phyloP scores from a whole-genome alignment of 306 rosid species.

The Myrica gale region DNA sequence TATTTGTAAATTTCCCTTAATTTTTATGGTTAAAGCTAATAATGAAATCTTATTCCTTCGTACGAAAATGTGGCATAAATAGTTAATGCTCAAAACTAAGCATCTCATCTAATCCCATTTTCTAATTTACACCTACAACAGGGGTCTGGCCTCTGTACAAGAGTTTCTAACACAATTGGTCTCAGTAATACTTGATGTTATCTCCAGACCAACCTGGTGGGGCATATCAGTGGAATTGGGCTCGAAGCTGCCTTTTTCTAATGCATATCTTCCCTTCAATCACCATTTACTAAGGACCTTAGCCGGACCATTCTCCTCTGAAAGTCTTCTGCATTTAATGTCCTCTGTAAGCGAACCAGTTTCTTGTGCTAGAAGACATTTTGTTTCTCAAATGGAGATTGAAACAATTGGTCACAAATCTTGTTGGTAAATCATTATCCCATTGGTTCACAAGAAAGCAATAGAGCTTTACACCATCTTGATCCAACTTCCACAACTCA shows the following conservation, averaged over 20 bases:
- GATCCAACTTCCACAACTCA: constrained; percentile 6
- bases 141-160: constrained; percentile 39
- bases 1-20: too few relatives aligned
- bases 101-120: not conserved
- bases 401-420: constrained; percentile 34
- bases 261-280: constrained; percentile 39
- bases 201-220: constrained; percentile 38
- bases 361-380: constrained; percentile 8
- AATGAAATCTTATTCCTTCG: not conserved
- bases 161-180: constrained; percentile 30
- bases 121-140: constrained; percentile 9
- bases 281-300: constrained; percentile 31
- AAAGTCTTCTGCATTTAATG: constrained; percentile 20
- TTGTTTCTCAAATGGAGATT: constrained; percentile 10
- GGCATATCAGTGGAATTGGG: constrained; percentile 33
- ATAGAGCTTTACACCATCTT: constrained; percentile 16
- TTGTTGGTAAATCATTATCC: constrained; percentile 35
- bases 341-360: not conserved
- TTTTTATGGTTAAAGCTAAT: not conserved
- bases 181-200: constrained; percentile 29
- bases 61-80: not conserved
- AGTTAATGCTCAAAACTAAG: not conserved
- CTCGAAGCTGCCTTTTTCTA: constrained; percentile 35
- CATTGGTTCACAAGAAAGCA: constrained; percentile 15
- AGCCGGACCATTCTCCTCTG: constrained; percentile 33